Percentiles rank a stretch among this genome's conserved stretches.
phyloP scores from a whole-genome alignment of 169 alveolate genomes.

The Blepharisma undulans region DNA sequence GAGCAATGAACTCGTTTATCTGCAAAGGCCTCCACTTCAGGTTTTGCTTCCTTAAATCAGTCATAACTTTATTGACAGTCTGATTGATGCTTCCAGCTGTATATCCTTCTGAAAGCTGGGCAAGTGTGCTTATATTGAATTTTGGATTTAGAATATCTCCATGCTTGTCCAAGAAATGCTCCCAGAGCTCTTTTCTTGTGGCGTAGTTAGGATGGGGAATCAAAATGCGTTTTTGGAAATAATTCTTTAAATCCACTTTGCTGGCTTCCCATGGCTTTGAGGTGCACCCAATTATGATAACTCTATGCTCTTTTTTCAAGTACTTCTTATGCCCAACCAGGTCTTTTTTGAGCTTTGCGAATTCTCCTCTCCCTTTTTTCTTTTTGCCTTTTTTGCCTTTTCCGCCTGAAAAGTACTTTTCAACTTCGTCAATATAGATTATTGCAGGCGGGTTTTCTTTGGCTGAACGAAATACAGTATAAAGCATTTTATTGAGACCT shows the following conservation, averaged over 20 bases:
- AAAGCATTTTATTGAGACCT: constrained; percentile 59
- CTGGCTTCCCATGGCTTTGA: constrained; percentile 82
- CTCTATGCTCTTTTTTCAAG: constrained; percentile 80
- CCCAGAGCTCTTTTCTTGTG: constrained; percentile 82
- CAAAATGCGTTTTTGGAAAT: constrained; percentile 86
- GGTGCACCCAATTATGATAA: constrained; percentile 87
- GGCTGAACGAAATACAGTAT: constrained; percentile 84
- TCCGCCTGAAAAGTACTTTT: constrained; percentile 79
- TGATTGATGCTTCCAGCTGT: constrained; percentile 78
- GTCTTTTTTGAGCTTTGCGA: constrained; percentile 71
- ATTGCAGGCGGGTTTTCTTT: constrained; percentile 89
- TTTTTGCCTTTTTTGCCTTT: constrained; percentile 60
- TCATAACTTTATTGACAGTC: constrained; percentile 64
- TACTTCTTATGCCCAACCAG: constrained; percentile 56
- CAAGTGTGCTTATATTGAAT: constrained; percentile 73
- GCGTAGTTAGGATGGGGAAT: constrained; percentile 87
- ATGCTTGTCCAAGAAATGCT: constrained; percentile 38
- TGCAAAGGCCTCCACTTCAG: constrained; percentile 57
- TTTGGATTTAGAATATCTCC: constrained; percentile 65
- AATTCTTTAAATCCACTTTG: constrained; percentile 74
- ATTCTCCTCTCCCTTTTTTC: constrained; percentile 54
- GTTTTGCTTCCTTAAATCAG: constrained; percentile 59
- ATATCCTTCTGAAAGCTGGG: constrained; percentile 82
- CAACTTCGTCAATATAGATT: constrained; percentile 88
- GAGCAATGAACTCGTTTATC: constrained; percentile 60